Percentiles rank a stretch among this genome's conserved stretches.
These are phyloP conservation scores for Phytophthora palmivora DNA, from an alignment of 352 stramenopile genomes.

Conservation along the genomic window DNA sequence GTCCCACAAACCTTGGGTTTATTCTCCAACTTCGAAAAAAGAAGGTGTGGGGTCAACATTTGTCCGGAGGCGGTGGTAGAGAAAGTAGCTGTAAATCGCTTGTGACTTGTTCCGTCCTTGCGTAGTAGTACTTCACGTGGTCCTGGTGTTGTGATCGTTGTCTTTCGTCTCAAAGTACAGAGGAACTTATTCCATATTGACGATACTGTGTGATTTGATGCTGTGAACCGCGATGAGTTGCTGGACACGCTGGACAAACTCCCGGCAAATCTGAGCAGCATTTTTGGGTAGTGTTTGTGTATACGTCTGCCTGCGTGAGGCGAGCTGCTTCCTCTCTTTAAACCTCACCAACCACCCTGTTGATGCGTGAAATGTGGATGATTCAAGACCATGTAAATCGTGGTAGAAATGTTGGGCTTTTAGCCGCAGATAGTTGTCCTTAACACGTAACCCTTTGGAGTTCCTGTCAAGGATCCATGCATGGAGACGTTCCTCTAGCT, in stretches of 20 bases:
- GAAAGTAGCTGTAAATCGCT: slow-evolving; percentile 9
- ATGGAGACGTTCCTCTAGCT: too few relatives aligned
- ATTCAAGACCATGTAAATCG: neutral
- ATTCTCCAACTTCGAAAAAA: slow-evolving; percentile 17
- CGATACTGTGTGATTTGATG: neutral
- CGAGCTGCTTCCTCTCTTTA: neutral
- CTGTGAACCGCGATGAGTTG: too few relatives aligned
- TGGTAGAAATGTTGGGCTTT: neutral
- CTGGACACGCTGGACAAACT: neutral
- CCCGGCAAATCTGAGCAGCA: neutral
- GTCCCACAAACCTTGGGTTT: neutral
- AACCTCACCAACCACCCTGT: neutral
- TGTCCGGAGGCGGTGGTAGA: slow-evolving; percentile 1
- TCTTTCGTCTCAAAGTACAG: slow-evolving; percentile 8
- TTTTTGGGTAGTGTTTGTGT: neutral
- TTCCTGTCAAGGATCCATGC: too few relatives aligned
- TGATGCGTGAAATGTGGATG: neutral
- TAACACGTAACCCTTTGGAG: too few relatives aligned
- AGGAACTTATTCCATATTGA: slow-evolving; percentile 9
- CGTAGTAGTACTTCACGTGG: neutral
- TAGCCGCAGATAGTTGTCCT: neutral
- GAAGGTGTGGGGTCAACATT: slow-evolving; percentile 6
- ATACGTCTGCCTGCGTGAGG: neutral
- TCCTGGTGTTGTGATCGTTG: neutral
- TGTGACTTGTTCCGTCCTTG: slow-evolving; percentile 8